These are phyloP conservation scores for Pouteria glomerata DNA, from an alignment of 148 eudicot species.

Conservation along the genomic window DNA sequence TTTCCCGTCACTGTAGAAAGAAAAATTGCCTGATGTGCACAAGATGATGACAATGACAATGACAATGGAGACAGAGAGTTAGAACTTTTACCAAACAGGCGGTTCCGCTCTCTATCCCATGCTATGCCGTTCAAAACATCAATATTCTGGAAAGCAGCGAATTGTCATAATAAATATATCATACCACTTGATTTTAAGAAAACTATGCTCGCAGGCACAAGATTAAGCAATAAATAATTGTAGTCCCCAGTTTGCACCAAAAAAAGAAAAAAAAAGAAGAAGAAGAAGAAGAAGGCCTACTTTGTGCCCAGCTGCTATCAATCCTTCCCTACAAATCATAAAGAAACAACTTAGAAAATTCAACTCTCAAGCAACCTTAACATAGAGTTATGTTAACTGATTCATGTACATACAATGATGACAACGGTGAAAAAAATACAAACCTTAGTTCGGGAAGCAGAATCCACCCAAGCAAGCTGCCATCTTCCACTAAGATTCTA, in stretches of 20 bases:
- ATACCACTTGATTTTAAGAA: background rate
- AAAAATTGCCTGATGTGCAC: background rate
- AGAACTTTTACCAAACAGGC: constrained; percentile 74
- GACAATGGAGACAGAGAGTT: background rate
- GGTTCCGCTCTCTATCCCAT: constrained; percentile 59
- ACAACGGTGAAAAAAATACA: background rate
- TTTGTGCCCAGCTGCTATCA: constrained; percentile 40
- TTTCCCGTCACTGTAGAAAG: constrained; percentile 79
- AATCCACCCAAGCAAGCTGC: constrained; percentile 74
- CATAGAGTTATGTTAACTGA: background rate
- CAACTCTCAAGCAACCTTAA: background rate
- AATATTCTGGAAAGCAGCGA: constrained; percentile 48
- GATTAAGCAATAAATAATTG: too few relatives aligned
- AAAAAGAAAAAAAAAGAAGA: too few relatives aligned
- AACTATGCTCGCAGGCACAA: background rate
- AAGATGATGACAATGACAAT: background rate
- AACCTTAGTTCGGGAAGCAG: constrained; percentile 84
- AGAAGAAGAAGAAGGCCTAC: constrained; percentile 34
- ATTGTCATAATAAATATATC: background rate
- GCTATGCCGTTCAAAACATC: constrained; percentile 98
- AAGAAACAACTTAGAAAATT: constrained; percentile 8
- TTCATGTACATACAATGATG: background rate
- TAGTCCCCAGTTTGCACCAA: too few relatives aligned
- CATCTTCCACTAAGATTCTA: constrained; percentile 66
- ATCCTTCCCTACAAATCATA: constrained; percentile 48